phyloP scores from a whole-genome alignment of 31 red algal genomes.

The Odonthalia washingtoniensis region DNA sequence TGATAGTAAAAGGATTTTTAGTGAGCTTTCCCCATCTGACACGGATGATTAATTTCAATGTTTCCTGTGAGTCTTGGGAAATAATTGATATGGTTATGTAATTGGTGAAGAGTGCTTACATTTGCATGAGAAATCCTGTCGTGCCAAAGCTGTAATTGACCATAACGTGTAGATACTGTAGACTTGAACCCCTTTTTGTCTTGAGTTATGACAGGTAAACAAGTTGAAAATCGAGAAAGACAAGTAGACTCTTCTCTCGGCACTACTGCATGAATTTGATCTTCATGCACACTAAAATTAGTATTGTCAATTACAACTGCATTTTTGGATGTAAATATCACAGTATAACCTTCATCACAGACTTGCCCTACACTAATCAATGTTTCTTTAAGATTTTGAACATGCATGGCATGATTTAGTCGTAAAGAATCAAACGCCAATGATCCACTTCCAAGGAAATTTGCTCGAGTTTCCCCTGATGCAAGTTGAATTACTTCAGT shows the following conservation, averaged over 20 bases:
- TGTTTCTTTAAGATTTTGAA: neutral
- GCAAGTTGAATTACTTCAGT: neutral
- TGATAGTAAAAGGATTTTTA: neutral
- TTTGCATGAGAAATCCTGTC: neutral
- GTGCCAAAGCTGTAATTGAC: no score
- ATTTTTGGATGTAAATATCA: neutral
- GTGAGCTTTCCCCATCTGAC: neutral
- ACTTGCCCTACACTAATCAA: neutral
- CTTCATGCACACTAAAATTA: no score
- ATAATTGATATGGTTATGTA: neutral
- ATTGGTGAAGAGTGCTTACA: neutral
- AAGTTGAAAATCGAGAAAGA: no score
- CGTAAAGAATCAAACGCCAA: neutral
- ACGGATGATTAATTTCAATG: neutral
- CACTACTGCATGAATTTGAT: no score
- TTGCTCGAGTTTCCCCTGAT: neutral
- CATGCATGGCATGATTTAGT: neutral
- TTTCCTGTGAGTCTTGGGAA: neutral
- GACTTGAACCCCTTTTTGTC: no score
- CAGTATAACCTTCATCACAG: neutral
- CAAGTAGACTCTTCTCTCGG: no score
- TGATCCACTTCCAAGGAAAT: neutral
- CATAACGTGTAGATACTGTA: no score
- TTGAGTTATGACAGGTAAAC: no score
- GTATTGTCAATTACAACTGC: no score